A percentile compares a stretch with the other conserved stretches of the same genome.
These are phyloP conservation scores for Coemansia sp. DNA, from an alignment of 192 early-diverging fungal genomes.

Conservation along the genomic window DNA sequence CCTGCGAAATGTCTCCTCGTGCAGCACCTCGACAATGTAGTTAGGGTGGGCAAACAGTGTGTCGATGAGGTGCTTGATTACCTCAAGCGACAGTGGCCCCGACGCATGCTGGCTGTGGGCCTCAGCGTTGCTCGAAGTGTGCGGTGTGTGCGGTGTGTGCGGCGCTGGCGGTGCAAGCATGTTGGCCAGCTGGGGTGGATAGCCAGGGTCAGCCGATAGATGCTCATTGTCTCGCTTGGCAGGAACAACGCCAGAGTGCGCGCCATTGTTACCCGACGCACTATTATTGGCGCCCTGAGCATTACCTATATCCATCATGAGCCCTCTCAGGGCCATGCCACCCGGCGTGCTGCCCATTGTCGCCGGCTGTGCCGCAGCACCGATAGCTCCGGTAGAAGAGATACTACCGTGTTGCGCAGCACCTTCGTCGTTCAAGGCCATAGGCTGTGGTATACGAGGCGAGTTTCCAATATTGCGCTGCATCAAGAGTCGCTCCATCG, in stretches of 20 bases:
- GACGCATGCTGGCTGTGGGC: slow-evolving; percentile 10
- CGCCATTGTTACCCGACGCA: slow-evolving; percentile 6
- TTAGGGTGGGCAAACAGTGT: slow-evolving; percentile 31
- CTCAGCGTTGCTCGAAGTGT: neutral
- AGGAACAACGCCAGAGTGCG: slow-evolving; percentile 5
- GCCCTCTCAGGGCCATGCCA: neutral
- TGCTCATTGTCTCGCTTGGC: slow-evolving; percentile 21
- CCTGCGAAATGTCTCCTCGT: slow-evolving; percentile 43
- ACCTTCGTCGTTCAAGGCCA: neutral
- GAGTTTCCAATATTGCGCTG: slow-evolving; percentile 43
- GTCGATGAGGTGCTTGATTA: slow-evolving; percentile 40
- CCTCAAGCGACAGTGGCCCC: slow-evolving; percentile 21
- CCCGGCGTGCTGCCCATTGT: neutral
- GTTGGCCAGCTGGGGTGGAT: slow-evolving; percentile 10
- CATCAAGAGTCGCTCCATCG: slow-evolving; percentile 56
- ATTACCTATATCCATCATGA: neutral
- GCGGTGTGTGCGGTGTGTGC: slow-evolving; percentile 4
- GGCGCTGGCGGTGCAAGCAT: slow-evolving; percentile 7
- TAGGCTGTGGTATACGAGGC: slow-evolving; percentile 21
- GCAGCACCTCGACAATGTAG: slow-evolving; percentile 30
- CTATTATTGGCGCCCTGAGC: slow-evolving; percentile 7
- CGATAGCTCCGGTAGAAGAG: neutral
- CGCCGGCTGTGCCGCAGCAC: neutral
- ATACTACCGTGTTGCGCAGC: neutral
- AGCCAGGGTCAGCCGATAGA: slow-evolving; percentile 23